Percentiles rank a stretch among this genome's conserved stretches.
Evolutionary conservation across 179 eudicot genomes (phyloP).

Genomic region (Drosera spatulata): DNA sequence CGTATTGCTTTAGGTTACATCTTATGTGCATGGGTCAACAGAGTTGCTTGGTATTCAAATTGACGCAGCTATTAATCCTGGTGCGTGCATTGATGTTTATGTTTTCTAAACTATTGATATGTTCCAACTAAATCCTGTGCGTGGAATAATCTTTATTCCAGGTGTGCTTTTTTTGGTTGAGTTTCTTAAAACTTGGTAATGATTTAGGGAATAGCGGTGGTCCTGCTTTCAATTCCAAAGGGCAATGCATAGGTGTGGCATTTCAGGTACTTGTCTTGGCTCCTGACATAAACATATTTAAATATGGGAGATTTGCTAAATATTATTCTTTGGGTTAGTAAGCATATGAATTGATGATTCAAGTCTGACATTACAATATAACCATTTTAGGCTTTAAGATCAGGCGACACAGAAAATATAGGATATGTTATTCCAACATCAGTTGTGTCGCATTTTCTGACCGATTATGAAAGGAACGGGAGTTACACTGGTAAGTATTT

Average conservation of each 20-base stretch:
- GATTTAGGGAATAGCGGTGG: constrained; percentile 93
- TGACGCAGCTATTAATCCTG: constrained; percentile 99
- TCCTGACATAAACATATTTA: neutral
- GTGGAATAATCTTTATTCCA: neutral
- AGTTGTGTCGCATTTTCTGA: constrained; percentile 87
- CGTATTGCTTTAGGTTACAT: constrained; percentile 56
- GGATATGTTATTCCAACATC: constrained; percentile 95
- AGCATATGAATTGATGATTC: too few relatives aligned
- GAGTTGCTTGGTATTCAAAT: constrained; percentile 95
- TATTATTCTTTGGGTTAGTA: too few relatives aligned
- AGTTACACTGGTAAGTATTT: constrained; percentile 68
- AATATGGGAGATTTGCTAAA: too few relatives aligned
- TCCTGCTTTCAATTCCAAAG: constrained; percentile 94
- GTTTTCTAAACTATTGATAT: neutral
- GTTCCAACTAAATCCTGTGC: neutral
- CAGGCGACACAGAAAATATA: constrained; percentile 90
- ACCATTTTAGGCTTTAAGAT: constrained; percentile 68
- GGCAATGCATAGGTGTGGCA: constrained; percentile 96
- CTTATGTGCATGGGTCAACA: constrained; percentile 94
- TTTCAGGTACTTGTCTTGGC: constrained; percentile 62
- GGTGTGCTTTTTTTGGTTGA: constrained; percentile 2
- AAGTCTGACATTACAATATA: neutral
- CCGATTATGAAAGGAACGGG: constrained; percentile 85
- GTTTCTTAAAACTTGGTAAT: constrained; percentile 11
- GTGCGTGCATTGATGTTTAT: constrained; percentile 23